A percentile compares a stretch with the other conserved stretches of the same genome.
phyloP scores from a whole-genome alignment of 768 basidiomycete species.

The Naganishia vaughanmartiniae region DNA sequence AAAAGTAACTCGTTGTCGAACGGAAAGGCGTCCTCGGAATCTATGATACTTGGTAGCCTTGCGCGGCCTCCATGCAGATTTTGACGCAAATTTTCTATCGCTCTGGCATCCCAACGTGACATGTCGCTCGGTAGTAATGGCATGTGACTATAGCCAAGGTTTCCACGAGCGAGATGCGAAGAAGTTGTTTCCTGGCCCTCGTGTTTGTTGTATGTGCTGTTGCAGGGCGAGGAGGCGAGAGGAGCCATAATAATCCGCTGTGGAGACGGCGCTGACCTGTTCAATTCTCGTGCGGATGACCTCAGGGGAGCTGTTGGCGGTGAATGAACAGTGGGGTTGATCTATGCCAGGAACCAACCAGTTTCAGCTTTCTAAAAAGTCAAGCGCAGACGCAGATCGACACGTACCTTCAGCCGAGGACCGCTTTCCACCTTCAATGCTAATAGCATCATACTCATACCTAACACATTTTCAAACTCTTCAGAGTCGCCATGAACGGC shows the following conservation, averaged over 20 bases:
- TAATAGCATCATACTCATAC: constrained; percentile 8
- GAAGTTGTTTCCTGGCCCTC: neutral
- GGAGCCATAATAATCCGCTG: no score
- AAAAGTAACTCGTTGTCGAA: neutral
- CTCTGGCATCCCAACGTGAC: neutral
- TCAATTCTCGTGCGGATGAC: neutral
- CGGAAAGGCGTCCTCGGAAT: neutral
- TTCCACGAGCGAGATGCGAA: neutral
- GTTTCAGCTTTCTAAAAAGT: neutral
- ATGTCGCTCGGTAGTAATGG: neutral
- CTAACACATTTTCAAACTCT: constrained; percentile 15
- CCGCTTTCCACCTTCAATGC: neutral
- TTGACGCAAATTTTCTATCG: neutral
- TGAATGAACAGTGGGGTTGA: neutral
- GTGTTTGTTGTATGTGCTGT: neutral
- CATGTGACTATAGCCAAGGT: neutral
- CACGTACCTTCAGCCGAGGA: neutral
- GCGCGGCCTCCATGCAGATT: no score
- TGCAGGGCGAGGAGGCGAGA: no score
- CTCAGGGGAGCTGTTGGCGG: neutral
- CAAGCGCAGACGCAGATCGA: neutral
- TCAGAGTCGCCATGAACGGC: neutral
- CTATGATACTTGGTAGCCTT: neutral
- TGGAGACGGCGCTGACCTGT: neutral
- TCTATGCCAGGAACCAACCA: neutral